Percentiles rank a stretch among this genome's conserved stretches.
Evolutionary conservation across 331 rosid species (phyloP).

Genomic region (Quercus phellos): DNA sequence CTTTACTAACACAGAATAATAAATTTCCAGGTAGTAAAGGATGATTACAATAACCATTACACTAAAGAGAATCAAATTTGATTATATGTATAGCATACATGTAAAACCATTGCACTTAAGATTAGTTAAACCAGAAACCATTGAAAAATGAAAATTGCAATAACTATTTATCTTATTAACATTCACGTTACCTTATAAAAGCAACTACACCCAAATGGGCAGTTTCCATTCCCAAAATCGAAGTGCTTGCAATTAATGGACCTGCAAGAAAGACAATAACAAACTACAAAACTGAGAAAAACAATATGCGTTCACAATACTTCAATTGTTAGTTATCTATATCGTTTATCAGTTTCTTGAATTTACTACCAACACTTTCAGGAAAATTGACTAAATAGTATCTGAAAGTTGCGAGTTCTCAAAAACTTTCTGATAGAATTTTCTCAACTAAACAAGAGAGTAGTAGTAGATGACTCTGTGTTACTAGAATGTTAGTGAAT

Average conservation of each 20-base stretch:
- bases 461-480: background rate
- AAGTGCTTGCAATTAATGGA: conserved; percentile 97
- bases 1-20: background rate
- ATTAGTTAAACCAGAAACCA: background rate
- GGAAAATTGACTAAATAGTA: conserved; percentile 3
- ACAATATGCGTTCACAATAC: background rate
- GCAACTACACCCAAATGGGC: conserved; percentile 95
- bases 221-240: conserved; percentile 90
- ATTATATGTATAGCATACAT: too few relatives aligned
- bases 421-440: background rate
- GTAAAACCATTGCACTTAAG: too few relatives aligned
- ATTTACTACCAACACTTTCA: background rate
- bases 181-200: conserved; percentile 74
- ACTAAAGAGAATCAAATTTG: too few relatives aligned
- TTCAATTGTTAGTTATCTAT: background rate
- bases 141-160: background rate
- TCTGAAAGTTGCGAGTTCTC: conserved; percentile 2
- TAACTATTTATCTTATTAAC: background rate
- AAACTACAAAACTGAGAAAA: background rate
- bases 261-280: conserved; percentile 38
- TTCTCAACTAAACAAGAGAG: background rate
- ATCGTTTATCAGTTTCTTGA: background rate
- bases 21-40: background rate
- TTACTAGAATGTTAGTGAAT: too few relatives aligned
- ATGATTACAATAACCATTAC: background rate